Conservation (phyloP, 176 grass and related monocot species). For the Melocanna baccifera region DNA sequence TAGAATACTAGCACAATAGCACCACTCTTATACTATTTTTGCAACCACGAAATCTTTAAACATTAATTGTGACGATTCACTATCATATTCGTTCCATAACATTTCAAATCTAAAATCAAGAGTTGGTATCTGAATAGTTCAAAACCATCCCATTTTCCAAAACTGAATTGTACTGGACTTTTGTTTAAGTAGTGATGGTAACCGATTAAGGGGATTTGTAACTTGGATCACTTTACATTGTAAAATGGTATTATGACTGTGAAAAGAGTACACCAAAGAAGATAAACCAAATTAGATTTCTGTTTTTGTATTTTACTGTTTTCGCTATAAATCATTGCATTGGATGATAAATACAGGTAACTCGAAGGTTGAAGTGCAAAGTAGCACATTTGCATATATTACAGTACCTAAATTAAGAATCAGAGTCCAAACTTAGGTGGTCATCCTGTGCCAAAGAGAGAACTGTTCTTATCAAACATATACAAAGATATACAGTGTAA, state of each 20-base stretch:
- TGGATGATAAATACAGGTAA: conserved; percentile 30
- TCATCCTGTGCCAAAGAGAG: conserved; percentile 29
- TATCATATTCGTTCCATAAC: background rate
- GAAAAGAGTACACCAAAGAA: background rate
- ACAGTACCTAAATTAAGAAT: conserved; percentile 35
- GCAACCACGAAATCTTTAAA: background rate
- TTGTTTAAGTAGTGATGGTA: background rate
- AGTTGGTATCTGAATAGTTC: background rate
- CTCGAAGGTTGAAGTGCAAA: conserved; percentile 12
- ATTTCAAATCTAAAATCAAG: background rate
- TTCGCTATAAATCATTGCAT: conserved; percentile 15
- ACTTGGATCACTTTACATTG: background rate
- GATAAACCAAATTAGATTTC: background rate
- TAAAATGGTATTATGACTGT: background rate
- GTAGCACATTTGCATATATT: conserved; percentile 28
- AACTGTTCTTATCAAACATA: conserved; percentile 33
- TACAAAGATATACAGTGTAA: conserved; percentile 33
- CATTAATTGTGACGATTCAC: background rate
- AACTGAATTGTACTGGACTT: no score
- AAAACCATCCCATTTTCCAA: background rate
- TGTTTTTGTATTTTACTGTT: background rate
- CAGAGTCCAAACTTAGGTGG: conserved; percentile 35
- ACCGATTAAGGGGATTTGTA: background rate
- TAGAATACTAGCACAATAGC: background rate
- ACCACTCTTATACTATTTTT: background rate